Evolutionary conservation across 2,329 filamentous ascomycete species (phyloP).

Genomic region (Phialophora chinensis): DNA sequence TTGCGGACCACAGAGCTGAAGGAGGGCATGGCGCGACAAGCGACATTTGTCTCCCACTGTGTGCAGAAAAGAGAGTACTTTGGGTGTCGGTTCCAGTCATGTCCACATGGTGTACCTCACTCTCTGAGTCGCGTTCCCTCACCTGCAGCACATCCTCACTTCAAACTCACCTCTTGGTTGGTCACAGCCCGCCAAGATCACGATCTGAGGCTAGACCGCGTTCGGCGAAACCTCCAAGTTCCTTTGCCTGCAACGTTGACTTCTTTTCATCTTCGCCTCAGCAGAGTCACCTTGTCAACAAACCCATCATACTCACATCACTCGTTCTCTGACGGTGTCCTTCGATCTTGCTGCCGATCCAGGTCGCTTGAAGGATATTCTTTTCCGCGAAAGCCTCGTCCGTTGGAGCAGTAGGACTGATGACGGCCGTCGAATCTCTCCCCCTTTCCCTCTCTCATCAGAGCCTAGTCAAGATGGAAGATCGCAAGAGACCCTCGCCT

Average conservation of each 20-base stretch:
- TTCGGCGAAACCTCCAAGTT: conserved; percentile 9
- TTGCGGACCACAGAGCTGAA: conserved; percentile 62
- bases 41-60: not conserved
- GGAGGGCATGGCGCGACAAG: conserved; percentile 50
- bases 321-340: conserved; percentile 6
- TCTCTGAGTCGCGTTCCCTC: conserved; percentile 1
- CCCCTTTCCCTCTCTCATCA: conserved; percentile 72
- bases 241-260: conserved; percentile 9
- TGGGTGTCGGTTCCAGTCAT: not conserved
- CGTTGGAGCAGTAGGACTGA: conserved; percentile 65
- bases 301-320: conserved; percentile 1
- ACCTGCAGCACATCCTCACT: not conserved
- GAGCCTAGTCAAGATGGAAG: conserved; percentile 94
- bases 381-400: conserved; percentile 15
- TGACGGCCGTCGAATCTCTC: conserved; percentile 81
- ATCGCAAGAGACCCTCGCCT: conserved; percentile 93
- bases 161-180: not conserved
- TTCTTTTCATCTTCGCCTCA: conserved; percentile 26
- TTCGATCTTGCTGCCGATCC: conserved; percentile 16
- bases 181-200: not conserved
- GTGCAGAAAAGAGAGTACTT: not conserved
- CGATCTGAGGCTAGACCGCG: not conserved
- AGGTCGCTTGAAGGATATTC: conserved; percentile 21
- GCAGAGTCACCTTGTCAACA: conserved; percentile 12
- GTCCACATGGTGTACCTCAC: not conserved